phyloP scores from a whole-genome alignment of 805 yeast genomes.

The Lachancea cidri region DNA sequence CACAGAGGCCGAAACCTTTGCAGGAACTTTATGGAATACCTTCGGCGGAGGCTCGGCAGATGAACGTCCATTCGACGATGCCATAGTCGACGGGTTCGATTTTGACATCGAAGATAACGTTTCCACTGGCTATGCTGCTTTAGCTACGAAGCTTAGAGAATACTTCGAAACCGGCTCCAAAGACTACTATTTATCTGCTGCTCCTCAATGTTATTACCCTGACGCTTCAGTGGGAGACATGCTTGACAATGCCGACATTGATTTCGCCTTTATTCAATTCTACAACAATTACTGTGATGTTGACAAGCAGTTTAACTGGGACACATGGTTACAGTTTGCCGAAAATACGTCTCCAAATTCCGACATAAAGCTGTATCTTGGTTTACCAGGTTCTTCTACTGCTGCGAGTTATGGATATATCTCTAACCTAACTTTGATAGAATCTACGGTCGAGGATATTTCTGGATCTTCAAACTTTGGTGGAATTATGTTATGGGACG shows the following conservation, averaged over 20 bases:
- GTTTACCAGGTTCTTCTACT: slow-evolving; percentile 61
- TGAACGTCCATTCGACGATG: slow-evolving; percentile 64
- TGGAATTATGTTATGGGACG: slow-evolving; percentile 91
- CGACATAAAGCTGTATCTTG: slow-evolving; percentile 64
- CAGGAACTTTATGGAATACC: slow-evolving; percentile 54
- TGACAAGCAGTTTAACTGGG: slow-evolving; percentile 54
- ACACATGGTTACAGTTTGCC: slow-evolving; percentile 69
- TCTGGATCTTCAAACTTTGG: slow-evolving; percentile 71
- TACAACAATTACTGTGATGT: slow-evolving; percentile 78
- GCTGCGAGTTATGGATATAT: slow-evolving; percentile 64
- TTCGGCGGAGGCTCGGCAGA: slow-evolving; percentile 57
- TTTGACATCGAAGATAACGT: slow-evolving; percentile 74
- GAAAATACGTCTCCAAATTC: slow-evolving; percentile 54
- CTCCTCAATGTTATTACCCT: slow-evolving; percentile 90
- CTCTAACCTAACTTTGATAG: slow-evolving; percentile 36
- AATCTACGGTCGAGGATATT: slow-evolving; percentile 60
- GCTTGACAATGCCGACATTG: slow-evolving; percentile 56
- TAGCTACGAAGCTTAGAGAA: slow-evolving; percentile 50
- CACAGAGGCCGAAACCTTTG: slow-evolving; percentile 64
- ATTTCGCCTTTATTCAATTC: slow-evolving; percentile 82
- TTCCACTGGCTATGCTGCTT: slow-evolving; percentile 60
- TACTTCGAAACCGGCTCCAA: slow-evolving; percentile 50
- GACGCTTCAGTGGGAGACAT: slow-evolving; percentile 63
- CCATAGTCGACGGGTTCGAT: slow-evolving; percentile 87
- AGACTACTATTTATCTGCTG: slow-evolving; percentile 72